phyloP scores from a whole-genome alignment of 2,329 filamentous ascomycete species.

The Aspergillus novoparasiticus region DNA sequence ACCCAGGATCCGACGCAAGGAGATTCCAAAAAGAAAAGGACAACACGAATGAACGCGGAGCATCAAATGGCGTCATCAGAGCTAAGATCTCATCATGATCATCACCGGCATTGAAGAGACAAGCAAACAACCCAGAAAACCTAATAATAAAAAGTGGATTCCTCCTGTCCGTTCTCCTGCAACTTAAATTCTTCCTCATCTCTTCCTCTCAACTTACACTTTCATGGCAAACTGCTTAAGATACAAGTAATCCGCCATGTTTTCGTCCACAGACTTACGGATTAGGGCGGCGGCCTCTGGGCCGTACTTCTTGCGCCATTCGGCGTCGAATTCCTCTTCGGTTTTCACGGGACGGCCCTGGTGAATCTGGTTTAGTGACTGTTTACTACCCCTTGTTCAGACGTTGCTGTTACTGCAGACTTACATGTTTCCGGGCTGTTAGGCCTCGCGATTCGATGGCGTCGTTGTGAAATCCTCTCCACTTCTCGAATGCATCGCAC shows the following conservation, averaged over 20 bases:
- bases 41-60: conserved; percentile 7
- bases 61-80: conserved; percentile 20
- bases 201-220: conserved; percentile 31
- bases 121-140: not conserved
- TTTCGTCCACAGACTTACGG: conserved; percentile 59
- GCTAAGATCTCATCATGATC: conserved; percentile 18
- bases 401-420: conserved; percentile 16
- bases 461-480: conserved; percentile 96
- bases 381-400: conserved; percentile 8
- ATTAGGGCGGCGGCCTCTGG: conserved; percentile 62
- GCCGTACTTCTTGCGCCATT: conserved; percentile 65
- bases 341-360: conserved; percentile 37
- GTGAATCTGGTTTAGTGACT: conserved; percentile 12
- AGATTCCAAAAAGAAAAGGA: not conserved
- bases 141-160: conserved; percentile 6
- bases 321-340: conserved; percentile 59
- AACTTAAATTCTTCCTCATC: conserved; percentile 4
- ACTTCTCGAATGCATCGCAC: conserved; percentile 83
- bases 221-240: conserved; percentile 67
- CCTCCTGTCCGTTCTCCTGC: not conserved
- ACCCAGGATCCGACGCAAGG: too few species aligned
- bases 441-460: conserved; percentile 80
- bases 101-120: conserved; percentile 2
- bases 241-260: conserved; percentile 64
- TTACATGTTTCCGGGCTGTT: conserved; percentile 58